These are phyloP conservation scores for Fusarium odoratissimum DNA, from an alignment of 2,329 filamentous ascomycete genomes.

Conservation along the genomic window DNA sequence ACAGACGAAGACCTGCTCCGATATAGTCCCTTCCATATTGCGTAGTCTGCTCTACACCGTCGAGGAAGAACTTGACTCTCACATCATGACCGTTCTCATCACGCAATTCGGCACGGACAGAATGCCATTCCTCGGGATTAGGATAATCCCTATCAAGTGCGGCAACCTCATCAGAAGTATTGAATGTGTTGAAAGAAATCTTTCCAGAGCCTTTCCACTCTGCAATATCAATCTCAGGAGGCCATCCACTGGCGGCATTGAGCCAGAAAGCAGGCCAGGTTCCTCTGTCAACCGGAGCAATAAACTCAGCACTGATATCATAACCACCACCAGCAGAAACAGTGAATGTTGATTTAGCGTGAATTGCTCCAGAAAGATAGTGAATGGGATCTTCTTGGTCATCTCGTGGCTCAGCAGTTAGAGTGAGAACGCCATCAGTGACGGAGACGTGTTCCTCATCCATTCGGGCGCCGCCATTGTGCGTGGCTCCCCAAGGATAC, in stretches of 20 bases:
- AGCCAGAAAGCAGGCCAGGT: slow-evolving; percentile 38
- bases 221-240: slow-evolving; percentile 34
- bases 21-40: slow-evolving; percentile 34
- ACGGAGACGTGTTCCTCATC: slow-evolving; percentile 31
- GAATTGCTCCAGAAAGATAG: slow-evolving; percentile 32
- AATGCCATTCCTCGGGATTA: slow-evolving; percentile 26
- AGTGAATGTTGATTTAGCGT: slow-evolving; percentile 32
- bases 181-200: slow-evolving; percentile 38
- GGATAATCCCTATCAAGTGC: slow-evolving; percentile 28
- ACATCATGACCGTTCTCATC: slow-evolving; percentile 34
- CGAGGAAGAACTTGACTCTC: slow-evolving; percentile 37
- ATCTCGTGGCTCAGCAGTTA: slow-evolving; percentile 28
- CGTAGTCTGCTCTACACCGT: slow-evolving; percentile 27
- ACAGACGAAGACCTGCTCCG: slow-evolving; percentile 28
- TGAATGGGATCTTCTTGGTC: slow-evolving; percentile 28
- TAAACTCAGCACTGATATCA: slow-evolving; percentile 30
- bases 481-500: slow-evolving; percentile 28
- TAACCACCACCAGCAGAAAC: slow-evolving; percentile 24
- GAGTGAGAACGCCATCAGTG: slow-evolving; percentile 19
- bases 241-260: slow-evolving; percentile 32
- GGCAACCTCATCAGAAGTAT: slow-evolving; percentile 26
- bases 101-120: slow-evolving; percentile 31
- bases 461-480: slow-evolving; percentile 35
- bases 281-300: slow-evolving; percentile 22
- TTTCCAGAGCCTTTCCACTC: slow-evolving; percentile 36